These are phyloP conservation scores for Debaryomyces tyrocola DNA, from an alignment of 805 yeast genomes.

Conservation along the genomic window DNA sequence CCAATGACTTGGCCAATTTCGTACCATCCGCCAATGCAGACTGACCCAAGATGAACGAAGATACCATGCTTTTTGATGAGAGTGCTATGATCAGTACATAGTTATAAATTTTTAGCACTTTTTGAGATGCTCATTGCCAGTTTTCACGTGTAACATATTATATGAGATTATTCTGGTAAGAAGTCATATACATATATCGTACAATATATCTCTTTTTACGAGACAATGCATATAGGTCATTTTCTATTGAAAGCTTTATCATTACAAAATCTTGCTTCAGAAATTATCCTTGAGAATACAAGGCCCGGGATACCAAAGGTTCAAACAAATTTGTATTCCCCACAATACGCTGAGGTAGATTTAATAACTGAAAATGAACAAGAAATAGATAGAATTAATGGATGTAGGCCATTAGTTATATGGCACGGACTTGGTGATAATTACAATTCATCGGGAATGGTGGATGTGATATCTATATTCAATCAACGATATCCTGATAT, in stretches of 20 bases:
- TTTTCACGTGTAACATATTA: neutral
- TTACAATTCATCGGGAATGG: slow-evolving; percentile 61
- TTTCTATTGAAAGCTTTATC: neutral
- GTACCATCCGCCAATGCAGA: slow-evolving; percentile 11
- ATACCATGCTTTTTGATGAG: neutral
- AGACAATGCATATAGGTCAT: neutral
- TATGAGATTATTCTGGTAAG: neutral
- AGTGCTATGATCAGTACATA: neutral
- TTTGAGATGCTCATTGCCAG: neutral
- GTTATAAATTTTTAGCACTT: neutral
- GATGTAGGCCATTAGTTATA: slow-evolving; percentile 53
- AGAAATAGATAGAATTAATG: neutral
- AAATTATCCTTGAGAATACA: neutral
- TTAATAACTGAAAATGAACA: neutral
- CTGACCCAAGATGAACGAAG: slow-evolving; percentile 14
- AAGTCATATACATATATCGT: too few species aligned
- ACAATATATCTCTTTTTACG: neutral
- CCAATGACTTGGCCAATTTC: slow-evolving; percentile 14
- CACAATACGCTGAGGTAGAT: neutral
- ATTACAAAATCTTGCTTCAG: neutral
- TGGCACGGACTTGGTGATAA: slow-evolving; percentile 89
- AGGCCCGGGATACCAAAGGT: neutral
- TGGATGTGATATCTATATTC: slow-evolving; percentile 43
- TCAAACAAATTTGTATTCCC: neutral
- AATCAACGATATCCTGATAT: slow-evolving; percentile 48